These are phyloP conservation scores for Aureobasidium vineae DNA, from an alignment of 2,329 filamentous ascomycete genomes.

Conservation along the genomic window DNA sequence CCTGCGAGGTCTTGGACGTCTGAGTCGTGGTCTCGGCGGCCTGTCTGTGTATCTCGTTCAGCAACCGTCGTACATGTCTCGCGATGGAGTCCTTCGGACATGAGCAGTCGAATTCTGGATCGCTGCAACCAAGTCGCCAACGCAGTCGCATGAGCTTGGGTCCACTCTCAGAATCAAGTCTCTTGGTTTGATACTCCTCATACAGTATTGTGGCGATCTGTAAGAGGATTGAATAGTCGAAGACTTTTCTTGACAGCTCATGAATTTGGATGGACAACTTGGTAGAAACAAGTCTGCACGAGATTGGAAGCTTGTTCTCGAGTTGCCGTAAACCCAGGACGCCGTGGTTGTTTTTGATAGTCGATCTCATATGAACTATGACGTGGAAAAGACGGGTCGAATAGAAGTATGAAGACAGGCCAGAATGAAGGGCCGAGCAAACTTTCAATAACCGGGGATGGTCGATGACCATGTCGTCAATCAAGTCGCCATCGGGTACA, in stretches of 20 bases:
- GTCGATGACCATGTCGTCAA: background rate
- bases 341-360: background rate
- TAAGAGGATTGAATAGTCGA: background rate
- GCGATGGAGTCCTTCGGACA: too few species aligned
- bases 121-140: background rate
- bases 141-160: too few species aligned
- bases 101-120: background rate
- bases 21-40: background rate
- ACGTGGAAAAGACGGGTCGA: background rate
- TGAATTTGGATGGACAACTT: background rate
- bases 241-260: background rate
- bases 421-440: background rate
- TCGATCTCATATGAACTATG: background rate
- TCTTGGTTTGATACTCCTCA: background rate
- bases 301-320: background rate
- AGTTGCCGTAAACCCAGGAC: background rate
- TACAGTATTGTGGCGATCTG: background rate
- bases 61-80: background rate
- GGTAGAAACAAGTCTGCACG: background rate
- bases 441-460: background rate
- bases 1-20: background rate
- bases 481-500: too few species aligned
- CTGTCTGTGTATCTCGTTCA: background rate
- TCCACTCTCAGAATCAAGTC: too few species aligned
- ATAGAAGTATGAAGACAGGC: background rate